These are phyloP conservation scores for Leonotis leonurus DNA, from an alignment of 257 asterid genomes.

Conservation along the genomic window DNA sequence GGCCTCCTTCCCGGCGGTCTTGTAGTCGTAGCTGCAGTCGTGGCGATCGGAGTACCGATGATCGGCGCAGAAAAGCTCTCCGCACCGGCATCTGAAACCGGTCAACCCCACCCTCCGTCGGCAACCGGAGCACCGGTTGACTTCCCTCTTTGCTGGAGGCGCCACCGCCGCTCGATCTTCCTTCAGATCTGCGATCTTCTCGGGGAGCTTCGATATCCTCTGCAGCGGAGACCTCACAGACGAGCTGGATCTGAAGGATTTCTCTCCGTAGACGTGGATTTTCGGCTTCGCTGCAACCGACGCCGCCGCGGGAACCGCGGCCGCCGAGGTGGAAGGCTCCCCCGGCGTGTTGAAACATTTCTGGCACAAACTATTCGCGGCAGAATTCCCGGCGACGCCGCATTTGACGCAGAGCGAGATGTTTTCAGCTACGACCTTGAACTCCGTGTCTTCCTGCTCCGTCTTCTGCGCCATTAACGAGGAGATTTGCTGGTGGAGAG, in stretches of 20 bases:
- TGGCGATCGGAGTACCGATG: slow-evolving; percentile 91
- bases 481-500: not conserved
- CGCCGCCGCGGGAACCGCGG: slow-evolving; percentile 20
- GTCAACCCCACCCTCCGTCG: slow-evolving; percentile 76
- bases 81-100: slow-evolving; percentile 89
- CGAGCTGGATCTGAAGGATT: slow-evolving; percentile 40
- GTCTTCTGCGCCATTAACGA: slow-evolving; percentile 68
- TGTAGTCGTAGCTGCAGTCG: slow-evolving; percentile 83
- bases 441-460: slow-evolving; percentile 73
- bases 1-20: slow-evolving; percentile 65
- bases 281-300: slow-evolving; percentile 18
- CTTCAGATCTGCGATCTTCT: slow-evolving; percentile 42
- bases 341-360: slow-evolving; percentile 46
- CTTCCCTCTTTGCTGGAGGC: slow-evolving; percentile 41
- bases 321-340: slow-evolving; percentile 24
- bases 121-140: slow-evolving; percentile 75
- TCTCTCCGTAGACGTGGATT: slow-evolving; percentile 19
- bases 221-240: slow-evolving; percentile 28
- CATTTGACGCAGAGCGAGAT: slow-evolving; percentile 64
- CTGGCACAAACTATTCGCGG: slow-evolving; percentile 49
- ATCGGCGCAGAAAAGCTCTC: slow-evolving; percentile 71
- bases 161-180: slow-evolving; percentile 11
- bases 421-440: slow-evolving; percentile 66
- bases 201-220: slow-evolving; percentile 27
- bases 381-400: slow-evolving; percentile 54